Conservation (phyloP, 2,329 filamentous ascomycete genomes). For the Fusarium burgessii region DNA sequence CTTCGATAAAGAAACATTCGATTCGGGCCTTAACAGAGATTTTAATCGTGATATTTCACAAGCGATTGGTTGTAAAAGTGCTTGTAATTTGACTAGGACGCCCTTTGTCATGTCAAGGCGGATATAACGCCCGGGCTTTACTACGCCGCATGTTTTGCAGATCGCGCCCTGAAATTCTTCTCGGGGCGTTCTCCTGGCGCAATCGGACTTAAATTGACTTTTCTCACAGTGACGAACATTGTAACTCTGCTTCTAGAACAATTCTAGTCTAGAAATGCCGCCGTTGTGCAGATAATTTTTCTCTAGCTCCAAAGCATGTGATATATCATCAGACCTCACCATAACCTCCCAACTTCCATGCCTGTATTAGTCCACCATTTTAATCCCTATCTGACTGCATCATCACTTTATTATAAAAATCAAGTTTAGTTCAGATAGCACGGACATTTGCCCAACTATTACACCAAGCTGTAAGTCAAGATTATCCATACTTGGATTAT, state of each 20-base stretch:
- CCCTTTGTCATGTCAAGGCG: background rate
- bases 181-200: background rate
- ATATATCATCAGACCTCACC: background rate
- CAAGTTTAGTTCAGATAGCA: background rate
- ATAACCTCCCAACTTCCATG: background rate
- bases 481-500: background rate
- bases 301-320: background rate
- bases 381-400: too few relatives aligned
- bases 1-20: background rate
- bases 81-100: background rate
- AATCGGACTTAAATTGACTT: background rate
- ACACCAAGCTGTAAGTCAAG: conserved; percentile 1
- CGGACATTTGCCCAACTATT: conserved; percentile 9
- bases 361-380: background rate
- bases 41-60: background rate
- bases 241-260: background rate
- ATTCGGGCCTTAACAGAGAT: background rate
- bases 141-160: background rate
- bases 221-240: background rate
- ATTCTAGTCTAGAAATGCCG: background rate
- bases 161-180: background rate
- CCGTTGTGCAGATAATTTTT: background rate
- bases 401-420: fast-evolving
- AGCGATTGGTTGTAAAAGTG: background rate
- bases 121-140: background rate